Evolutionary conservation across 352 stramenopile genomes (phyloP).

Genomic region (Peronospora farinosa): DNA sequence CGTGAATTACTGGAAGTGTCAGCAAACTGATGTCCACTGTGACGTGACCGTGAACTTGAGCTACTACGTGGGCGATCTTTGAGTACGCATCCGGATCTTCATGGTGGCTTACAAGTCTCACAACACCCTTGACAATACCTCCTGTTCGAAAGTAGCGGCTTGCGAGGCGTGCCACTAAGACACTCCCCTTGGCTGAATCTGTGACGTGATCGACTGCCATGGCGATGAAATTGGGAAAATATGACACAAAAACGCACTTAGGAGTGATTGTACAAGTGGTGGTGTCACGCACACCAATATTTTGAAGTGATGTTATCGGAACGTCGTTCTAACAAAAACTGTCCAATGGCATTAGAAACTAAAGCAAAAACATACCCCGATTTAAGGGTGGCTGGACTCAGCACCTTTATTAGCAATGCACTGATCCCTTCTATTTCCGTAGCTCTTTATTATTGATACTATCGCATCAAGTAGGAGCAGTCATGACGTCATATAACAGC

Average conservation of each 20-base stretch:
- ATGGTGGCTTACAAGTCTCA: constrained; percentile 37
- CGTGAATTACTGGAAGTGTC: constrained; percentile 87
- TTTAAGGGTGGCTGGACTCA: no score
- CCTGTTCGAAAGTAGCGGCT: constrained; percentile 49
- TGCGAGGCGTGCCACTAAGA: constrained; percentile 33
- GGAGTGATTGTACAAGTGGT: constrained; percentile 1
- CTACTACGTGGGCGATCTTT: constrained; percentile 48
- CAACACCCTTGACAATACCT: constrained; percentile 46
- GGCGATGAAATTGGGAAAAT: not conserved
- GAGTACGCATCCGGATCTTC: constrained; percentile 22
- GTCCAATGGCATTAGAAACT: constrained; percentile 8
- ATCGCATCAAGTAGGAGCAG: not conserved
- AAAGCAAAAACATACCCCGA: no score
- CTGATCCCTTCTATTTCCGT: no score
- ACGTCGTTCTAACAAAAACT: no score
- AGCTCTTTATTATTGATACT: not conserved
- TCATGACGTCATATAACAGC: constrained; percentile 14
- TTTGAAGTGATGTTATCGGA: no score
- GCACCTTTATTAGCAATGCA: no score
- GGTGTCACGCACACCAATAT: constrained; percentile 12
- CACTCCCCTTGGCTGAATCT: constrained; percentile 16
- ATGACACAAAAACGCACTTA: constrained; percentile 1
- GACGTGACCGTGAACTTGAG: constrained; percentile 67
- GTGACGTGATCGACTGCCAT: constrained; percentile 24
- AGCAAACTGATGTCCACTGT: constrained; percentile 90